Percentiles rank a stretch among this genome's conserved stretches.
These are phyloP conservation scores for Silene conica DNA, from an alignment of 148 eudicot species.

Conservation along the genomic window DNA sequence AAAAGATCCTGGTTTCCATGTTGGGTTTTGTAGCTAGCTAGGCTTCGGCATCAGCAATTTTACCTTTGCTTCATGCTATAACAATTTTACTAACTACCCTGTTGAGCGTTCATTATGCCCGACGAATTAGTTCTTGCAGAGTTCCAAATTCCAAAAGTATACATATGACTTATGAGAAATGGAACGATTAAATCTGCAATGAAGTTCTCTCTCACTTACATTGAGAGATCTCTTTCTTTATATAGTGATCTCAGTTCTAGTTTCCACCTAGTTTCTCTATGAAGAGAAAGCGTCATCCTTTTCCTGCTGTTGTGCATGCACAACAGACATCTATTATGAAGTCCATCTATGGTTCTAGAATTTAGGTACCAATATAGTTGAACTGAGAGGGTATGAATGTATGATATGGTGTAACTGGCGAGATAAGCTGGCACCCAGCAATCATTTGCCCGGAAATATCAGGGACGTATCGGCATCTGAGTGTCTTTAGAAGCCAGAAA, in stretches of 20 bases:
- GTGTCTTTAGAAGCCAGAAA: neutral
- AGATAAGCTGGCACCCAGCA: neutral
- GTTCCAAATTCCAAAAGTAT: neutral
- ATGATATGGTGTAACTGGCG: neutral
- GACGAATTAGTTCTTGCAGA: neutral
- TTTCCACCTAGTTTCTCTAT: neutral
- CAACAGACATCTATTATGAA: no score
- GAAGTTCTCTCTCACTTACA: neutral
- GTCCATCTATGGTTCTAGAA: no score
- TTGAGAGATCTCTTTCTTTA: neutral
- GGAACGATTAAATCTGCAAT: neutral
- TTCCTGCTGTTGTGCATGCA: no score
- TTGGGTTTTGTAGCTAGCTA: neutral
- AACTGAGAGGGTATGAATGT: neutral
- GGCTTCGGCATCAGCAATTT: neutral
- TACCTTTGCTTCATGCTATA: neutral
- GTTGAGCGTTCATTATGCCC: neutral
- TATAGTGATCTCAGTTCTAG: neutral
- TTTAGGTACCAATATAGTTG: neutral
- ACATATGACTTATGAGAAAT: neutral
- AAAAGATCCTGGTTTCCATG: neutral
- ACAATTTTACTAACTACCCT: neutral
- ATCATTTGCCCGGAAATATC: neutral
- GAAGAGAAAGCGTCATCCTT: no score
- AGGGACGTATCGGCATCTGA: neutral